Percentiles rank a stretch among this genome's conserved stretches.
Conservation (phyloP, 75 land plant genomes). For the Larix kaempferi region DNA sequence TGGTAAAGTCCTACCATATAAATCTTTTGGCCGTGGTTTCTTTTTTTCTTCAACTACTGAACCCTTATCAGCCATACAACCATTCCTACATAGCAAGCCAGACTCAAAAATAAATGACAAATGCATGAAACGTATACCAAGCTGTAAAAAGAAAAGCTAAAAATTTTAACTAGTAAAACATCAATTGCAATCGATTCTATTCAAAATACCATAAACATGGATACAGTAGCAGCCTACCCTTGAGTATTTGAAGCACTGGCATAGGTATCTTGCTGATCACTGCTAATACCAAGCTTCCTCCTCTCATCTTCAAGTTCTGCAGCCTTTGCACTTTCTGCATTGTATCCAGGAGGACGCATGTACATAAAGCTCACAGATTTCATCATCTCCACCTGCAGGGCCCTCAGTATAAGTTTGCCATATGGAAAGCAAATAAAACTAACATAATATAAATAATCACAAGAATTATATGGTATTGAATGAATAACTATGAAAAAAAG, state of each 20-base stretch:
- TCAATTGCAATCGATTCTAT: not conserved
- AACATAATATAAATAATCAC: constrained; percentile 1
- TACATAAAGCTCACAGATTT: constrained; percentile 98
- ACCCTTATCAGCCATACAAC: not conserved
- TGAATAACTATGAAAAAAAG: not conserved
- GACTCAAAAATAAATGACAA: not conserved
- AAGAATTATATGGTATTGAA: not conserved
- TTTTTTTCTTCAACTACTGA: constrained; percentile 36
- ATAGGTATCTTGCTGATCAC: constrained; percentile 12
- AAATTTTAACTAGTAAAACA: not conserved
- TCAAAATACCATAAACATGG: too few relatives aligned
- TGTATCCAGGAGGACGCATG: constrained; percentile 93
- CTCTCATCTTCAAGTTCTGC: constrained; percentile 87
- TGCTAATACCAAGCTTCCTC: constrained; percentile 27
- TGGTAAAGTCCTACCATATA: constrained; percentile 85
- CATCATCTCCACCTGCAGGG: constrained; percentile 75
- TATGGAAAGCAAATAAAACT: not conserved
- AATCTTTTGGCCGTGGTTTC: constrained; percentile 73
- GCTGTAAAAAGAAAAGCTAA: not conserved
- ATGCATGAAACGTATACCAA: not conserved
- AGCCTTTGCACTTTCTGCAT: constrained; percentile 98
- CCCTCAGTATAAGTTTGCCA: not conserved
- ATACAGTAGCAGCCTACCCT: not conserved
- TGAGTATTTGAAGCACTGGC: constrained; percentile 12
- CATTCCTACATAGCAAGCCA: constrained; percentile 6